Percentiles rank a stretch among this genome's conserved stretches.
Evolutionary conservation across 2,329 filamentous ascomycete genomes (phyloP).

Genomic region (Nannizziopsis barbatae): DNA sequence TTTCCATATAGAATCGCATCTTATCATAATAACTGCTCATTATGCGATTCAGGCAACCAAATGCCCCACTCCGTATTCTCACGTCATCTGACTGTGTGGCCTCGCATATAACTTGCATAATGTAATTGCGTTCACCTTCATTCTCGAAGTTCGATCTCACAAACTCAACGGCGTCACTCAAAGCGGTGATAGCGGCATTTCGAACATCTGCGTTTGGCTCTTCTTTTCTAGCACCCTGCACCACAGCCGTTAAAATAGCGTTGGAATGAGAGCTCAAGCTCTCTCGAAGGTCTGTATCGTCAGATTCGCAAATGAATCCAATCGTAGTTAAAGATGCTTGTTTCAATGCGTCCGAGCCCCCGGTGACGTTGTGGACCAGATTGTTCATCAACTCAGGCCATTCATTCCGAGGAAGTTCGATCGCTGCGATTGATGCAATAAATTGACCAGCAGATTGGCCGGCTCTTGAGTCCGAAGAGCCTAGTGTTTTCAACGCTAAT

Average conservation of each 20-base stretch:
- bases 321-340: slow-evolving; percentile 92
- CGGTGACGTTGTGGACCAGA: slow-evolving; percentile 85
- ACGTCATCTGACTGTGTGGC: slow-evolving; percentile 87
- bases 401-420: slow-evolving; percentile 85
- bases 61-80: slow-evolving; percentile 88
- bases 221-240: slow-evolving; percentile 94
- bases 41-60: slow-evolving; percentile 94
- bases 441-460: slow-evolving; percentile 88
- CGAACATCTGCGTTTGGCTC: slow-evolving; percentile 86
- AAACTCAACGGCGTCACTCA: slow-evolving; percentile 94
- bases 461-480: slow-evolving; percentile 66
- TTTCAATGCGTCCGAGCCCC: slow-evolving; percentile 77
- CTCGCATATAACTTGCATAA: slow-evolving; percentile 99
- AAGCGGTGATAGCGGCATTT: slow-evolving; percentile 80
- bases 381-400: slow-evolving; percentile 85
- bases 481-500: slow-evolving; percentile 76
- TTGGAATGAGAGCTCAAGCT: slow-evolving; percentile 82
- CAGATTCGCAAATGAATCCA: slow-evolving; percentile 94
- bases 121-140: slow-evolving; percentile 98
- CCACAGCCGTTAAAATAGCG: slow-evolving; percentile 92
- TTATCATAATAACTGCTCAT: slow-evolving; percentile 99
- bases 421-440: slow-evolving; percentile 84
- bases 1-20: slow-evolving; percentile 99
- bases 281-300: slow-evolving; percentile 73
- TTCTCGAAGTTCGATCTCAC: slow-evolving; percentile 98